phyloP scores from a whole-genome alignment of 257 asterid species.

The Ajuga chamaepitys region DNA sequence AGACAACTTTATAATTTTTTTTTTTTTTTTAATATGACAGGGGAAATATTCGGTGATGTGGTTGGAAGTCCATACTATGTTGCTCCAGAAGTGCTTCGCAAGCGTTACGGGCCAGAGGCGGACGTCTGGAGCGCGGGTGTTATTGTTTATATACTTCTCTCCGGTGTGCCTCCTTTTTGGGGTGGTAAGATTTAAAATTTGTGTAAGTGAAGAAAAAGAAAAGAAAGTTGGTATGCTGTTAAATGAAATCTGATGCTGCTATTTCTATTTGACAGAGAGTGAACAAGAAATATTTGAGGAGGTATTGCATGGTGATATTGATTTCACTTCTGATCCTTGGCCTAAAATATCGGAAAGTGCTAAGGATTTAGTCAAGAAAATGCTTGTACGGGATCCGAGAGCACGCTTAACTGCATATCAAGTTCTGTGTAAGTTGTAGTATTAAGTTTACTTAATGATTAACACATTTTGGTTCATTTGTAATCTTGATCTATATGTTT shows the following conservation, averaged over 20 bases:
- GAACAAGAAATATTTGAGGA: conserved; percentile 65
- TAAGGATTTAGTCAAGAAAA: conserved; percentile 51
- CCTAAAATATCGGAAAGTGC: conserved; percentile 60
- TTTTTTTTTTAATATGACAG: too few species aligned
- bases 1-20: too few species aligned
- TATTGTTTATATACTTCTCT: conserved; percentile 51
- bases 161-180: conserved; percentile 73
- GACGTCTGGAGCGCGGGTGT: conserved; percentile 79
- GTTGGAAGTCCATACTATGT: conserved; percentile 75
- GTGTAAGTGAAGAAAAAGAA: not conserved
- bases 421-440: conserved; percentile 51
- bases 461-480: not conserved
- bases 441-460: not conserved
- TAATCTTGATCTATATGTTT: too few species aligned
- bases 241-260: not conserved
- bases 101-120: conserved; percentile 45
- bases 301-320: conserved; percentile 50
- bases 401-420: conserved; percentile 51
- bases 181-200: conserved; percentile 38
- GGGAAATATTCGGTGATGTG: conserved; percentile 47
- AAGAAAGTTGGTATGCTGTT: not conserved
- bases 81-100: conserved; percentile 59
- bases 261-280: conserved; percentile 37
- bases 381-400: conserved; percentile 54
- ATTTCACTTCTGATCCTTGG: conserved; percentile 71